Evolutionary conservation across 129 eudicot genomes (phyloP).

Genomic region (Centaurea solstitialis): DNA sequence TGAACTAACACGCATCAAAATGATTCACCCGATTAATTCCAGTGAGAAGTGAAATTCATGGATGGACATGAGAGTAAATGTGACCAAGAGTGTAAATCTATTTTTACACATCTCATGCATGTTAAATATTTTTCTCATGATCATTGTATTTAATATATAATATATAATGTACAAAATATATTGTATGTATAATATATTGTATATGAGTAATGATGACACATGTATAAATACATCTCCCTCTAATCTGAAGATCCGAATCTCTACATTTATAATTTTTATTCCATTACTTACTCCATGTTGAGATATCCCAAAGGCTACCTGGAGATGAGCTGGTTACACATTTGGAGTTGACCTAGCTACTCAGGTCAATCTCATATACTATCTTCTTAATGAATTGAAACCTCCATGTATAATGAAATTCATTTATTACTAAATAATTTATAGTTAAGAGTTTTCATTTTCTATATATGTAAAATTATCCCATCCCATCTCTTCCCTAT

Average conservation of each 20-base stretch:
- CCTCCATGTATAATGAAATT: not conserved
- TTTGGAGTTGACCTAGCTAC: not conserved
- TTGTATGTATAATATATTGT: too few relatives aligned
- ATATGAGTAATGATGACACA: not conserved
- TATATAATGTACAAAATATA: too few relatives aligned
- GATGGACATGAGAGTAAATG: too few relatives aligned
- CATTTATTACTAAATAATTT: not conserved
- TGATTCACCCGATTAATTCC: too few relatives aligned
- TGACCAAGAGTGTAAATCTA: too few relatives aligned
- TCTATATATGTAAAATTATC: too few relatives aligned
- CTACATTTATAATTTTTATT: not conserved
- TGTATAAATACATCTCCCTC: not conserved
- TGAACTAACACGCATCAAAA: too few relatives aligned
- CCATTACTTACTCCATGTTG: not conserved
- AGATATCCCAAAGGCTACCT: not conserved
- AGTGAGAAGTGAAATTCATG: too few relatives aligned
- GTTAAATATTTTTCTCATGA: too few relatives aligned
- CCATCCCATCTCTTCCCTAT: too few relatives aligned
- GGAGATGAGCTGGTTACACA: not conserved
- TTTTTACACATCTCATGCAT: too few relatives aligned
- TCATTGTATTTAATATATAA: too few relatives aligned
- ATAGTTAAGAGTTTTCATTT: not conserved
- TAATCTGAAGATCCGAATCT: not conserved
- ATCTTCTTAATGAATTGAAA: not conserved
- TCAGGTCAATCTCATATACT: not conserved